A percentile compares a stretch with the other conserved stretches of the same genome.
Evolutionary conservation across 345 rosid species (phyloP).

Genomic region (Viola odorata): DNA sequence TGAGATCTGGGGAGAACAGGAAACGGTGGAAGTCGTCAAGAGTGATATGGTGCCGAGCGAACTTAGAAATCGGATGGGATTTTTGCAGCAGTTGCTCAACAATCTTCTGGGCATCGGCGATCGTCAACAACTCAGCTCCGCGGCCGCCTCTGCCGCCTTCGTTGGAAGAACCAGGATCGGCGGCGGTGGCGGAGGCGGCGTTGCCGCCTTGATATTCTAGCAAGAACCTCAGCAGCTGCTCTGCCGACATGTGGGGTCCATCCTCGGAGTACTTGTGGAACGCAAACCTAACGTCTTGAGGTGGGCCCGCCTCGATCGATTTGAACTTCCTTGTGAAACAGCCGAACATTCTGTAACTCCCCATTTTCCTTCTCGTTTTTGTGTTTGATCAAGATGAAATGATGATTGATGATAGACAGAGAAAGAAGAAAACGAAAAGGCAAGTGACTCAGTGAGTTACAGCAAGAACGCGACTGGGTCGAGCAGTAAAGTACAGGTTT

Average conservation of each 20-base stretch:
- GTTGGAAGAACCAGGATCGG: no score
- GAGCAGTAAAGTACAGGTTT: no score
- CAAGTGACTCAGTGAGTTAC: no score
- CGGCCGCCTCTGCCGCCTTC: no score
- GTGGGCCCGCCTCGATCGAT: conserved; percentile 57
- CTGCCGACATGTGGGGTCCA: conserved; percentile 51
- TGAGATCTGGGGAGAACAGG: conserved; percentile 28
- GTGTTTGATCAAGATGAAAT: no score
- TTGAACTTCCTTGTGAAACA: conserved; percentile 72
- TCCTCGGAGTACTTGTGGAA: conserved; percentile 53
- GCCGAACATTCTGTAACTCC: conserved; percentile 60
- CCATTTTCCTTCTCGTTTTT: no score
- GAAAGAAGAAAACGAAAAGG: no score
- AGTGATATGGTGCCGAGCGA: conserved; percentile 51
- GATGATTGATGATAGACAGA: no score
- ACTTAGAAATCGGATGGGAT: conserved; percentile 59
- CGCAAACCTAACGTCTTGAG: conserved; percentile 49
- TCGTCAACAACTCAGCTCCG: no score
- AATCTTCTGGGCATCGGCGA: conserved; percentile 55
- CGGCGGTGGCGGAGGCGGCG: conserved; percentile 27
- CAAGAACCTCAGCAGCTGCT: conserved; percentile 57
- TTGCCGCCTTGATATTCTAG: conserved; percentile 43
- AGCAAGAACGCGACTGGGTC: no score
- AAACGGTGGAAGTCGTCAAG: conserved; percentile 24
- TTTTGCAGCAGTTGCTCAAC: conserved; percentile 46